A percentile compares a stretch with the other conserved stretches of the same genome.
Conservation (phyloP, 2,329 filamentous ascomycete species). For the Alternaria brassicicola region DNA sequence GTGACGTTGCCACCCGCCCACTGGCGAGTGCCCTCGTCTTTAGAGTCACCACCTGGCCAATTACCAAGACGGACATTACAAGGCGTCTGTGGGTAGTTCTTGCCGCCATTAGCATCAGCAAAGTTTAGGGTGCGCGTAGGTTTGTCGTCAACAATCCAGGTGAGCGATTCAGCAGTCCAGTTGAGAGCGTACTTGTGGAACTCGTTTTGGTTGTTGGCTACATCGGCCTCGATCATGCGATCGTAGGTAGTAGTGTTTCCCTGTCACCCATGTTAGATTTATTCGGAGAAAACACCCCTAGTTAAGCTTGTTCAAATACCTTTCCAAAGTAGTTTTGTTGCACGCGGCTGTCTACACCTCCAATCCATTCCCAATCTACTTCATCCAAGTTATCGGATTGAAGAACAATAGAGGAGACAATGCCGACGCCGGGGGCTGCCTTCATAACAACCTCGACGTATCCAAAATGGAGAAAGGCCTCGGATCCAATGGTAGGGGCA, state of each 20-base stretch:
- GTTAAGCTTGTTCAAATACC: slow-evolving; percentile 35
- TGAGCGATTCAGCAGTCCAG: slow-evolving; percentile 71
- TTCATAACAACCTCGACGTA: slow-evolving; percentile 79
- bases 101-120: slow-evolving; percentile 61
- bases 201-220: slow-evolving; percentile 62
- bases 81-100: slow-evolving; percentile 76
- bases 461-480: slow-evolving; percentile 87
- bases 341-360: slow-evolving; percentile 66
- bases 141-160: slow-evolving; percentile 73
- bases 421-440: slow-evolving; percentile 73
- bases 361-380: slow-evolving; percentile 84
- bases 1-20: slow-evolving; percentile 69
- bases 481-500: slow-evolving; percentile 71
- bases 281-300: background rate
- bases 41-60: slow-evolving; percentile 57
- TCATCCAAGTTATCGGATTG: slow-evolving; percentile 85
- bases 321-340: slow-evolving; percentile 81
- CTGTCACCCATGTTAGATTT: slow-evolving; percentile 56
- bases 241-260: slow-evolving; percentile 74
- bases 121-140: slow-evolving; percentile 68
- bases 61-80: slow-evolving; percentile 62
- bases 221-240: slow-evolving; percentile 67
- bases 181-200: slow-evolving; percentile 72
- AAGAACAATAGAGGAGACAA: slow-evolving; percentile 82
- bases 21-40: slow-evolving; percentile 64